These are phyloP conservation scores for Fusarium bactridioides DNA, from an alignment of 2,329 filamentous ascomycete genomes.

Conservation along the genomic window DNA sequence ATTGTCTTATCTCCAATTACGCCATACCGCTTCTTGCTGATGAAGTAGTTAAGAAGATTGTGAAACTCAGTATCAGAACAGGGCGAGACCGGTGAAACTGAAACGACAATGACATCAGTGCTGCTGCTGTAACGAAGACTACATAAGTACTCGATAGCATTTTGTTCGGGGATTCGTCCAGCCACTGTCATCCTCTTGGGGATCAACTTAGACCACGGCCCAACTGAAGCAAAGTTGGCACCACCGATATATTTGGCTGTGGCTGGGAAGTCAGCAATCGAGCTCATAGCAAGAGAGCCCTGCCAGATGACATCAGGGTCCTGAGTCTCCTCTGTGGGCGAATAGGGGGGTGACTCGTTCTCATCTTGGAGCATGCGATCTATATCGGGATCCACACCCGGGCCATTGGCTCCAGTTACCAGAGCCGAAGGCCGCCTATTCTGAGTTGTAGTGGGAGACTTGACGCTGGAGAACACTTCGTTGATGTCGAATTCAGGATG, in stretches of 20 bases:
- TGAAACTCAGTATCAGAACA: conserved; percentile 71
- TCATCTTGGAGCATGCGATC: conserved; percentile 87
- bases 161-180: conserved; percentile 81
- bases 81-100: conserved; percentile 71
- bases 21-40: conserved; percentile 81
- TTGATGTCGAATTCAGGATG: conserved; percentile 79
- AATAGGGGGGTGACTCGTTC: conserved; percentile 82
- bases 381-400: conserved; percentile 84
- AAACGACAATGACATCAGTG: conserved; percentile 85
- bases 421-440: conserved; percentile 59
- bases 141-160: conserved; percentile 90
- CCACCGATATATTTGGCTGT: conserved; percentile 86
- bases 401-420: conserved; percentile 57
- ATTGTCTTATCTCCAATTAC: conserved; percentile 81
- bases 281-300: conserved; percentile 78
- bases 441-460: conserved; percentile 69
- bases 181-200: conserved; percentile 74
- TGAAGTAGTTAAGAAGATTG: conserved; percentile 87
- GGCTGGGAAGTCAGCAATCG: conserved; percentile 77
- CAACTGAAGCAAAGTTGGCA: conserved; percentile 72
- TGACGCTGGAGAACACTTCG: conserved; percentile 83
- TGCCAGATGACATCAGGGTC: conserved; percentile 81
- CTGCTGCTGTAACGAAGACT: conserved; percentile 81
- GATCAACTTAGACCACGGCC: conserved; percentile 78
- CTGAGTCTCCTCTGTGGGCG: conserved; percentile 73